Evolutionary conservation across 192 early-diverging fungal species (phyloP), one percentile per base, ranked within the genome.

Genomic region (Tieghemiomyces parasiticus): DNA sequence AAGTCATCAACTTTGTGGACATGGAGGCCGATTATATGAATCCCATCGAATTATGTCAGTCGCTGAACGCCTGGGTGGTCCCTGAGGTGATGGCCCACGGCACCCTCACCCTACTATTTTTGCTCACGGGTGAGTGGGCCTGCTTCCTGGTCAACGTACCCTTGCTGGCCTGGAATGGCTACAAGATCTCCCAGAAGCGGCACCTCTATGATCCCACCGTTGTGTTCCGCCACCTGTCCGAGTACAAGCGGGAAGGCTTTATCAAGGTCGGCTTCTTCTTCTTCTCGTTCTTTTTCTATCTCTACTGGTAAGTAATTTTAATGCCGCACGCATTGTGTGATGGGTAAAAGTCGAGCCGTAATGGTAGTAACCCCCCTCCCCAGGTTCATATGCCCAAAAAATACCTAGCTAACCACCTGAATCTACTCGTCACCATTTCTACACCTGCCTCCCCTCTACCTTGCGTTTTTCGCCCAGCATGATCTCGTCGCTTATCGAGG

Each of bases 21-120:
- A 72, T 93, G 59, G 88, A 98, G 78, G 91, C 88, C 74, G 95
- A 98, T 66, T 98, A 98, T 76, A 94, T 98, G 76, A 98, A 98
- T 71, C 95, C 95, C 14, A 98, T 98, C 64, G 95, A 98, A 69
- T 81, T 98, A 49, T 95, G 91, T 75, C 89, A 88, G 72, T 92
- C 86, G 63, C 78, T 98, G 67, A 98, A 98, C 70, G 77, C 94
- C 89, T 96, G 93, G 75, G 93, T 99, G 19, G 65, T 99, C 64
- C 95, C 93, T 22, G 92, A 96, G 66, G 87, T 89, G 74, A 77
- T 77, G 52, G 87, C 83, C 0, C 95, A 99, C 35, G 78, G 80
- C 6, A 80, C 91, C 60, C 72, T 96, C 60, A 80, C 85, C 35
- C 70, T 89, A 24, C 66, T 88, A 69, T 96, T 95, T 67, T 64